Percentiles rank a stretch among this genome's conserved stretches.
Evolutionary conservation across 129 eudicot genomes (phyloP).

Genomic region (Deinandra increscens): DNA sequence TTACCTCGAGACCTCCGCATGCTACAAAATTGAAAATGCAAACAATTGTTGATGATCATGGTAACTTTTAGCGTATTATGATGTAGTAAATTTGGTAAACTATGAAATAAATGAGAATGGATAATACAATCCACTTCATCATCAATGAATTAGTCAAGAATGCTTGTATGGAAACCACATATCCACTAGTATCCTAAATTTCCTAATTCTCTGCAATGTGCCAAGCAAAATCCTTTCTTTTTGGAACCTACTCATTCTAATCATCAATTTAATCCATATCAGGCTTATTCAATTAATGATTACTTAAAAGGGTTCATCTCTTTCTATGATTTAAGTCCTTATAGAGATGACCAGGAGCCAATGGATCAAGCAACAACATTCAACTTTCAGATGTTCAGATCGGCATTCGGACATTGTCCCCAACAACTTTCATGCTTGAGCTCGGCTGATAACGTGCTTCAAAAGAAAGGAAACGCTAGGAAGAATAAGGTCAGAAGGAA

Average conservation of each 20-base stretch:
- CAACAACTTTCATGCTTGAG: constrained; percentile 17
- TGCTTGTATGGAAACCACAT: constrained; percentile 22
- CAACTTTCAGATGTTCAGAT: constrained; percentile 27
- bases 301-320: constrained; percentile 22
- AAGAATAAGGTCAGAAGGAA: constrained; percentile 14
- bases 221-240: constrained; percentile 21
- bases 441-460: constrained; percentile 6
- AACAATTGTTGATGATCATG: background rate
- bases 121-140: constrained; percentile 1
- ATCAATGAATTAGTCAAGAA: constrained; percentile 16
- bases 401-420: constrained; percentile 15
- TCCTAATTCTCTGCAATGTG: constrained; percentile 23
- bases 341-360: background rate
- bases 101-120: constrained; percentile 10
- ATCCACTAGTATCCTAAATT: constrained; percentile 23
- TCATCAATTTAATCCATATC: constrained; percentile 41
- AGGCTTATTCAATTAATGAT: constrained; percentile 30
- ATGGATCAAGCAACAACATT: constrained; percentile 27
- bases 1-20: background rate
- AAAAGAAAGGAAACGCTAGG: constrained; percentile 19
- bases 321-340: constrained; percentile 21
- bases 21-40: background rate
- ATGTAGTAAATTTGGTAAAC: constrained; percentile 16
- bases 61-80: background rate
- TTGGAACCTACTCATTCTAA: constrained; percentile 19